Evolutionary conservation across 2,329 filamentous ascomycete genomes (phyloP).

Genomic region (Talaromyces verruculosus): DNA sequence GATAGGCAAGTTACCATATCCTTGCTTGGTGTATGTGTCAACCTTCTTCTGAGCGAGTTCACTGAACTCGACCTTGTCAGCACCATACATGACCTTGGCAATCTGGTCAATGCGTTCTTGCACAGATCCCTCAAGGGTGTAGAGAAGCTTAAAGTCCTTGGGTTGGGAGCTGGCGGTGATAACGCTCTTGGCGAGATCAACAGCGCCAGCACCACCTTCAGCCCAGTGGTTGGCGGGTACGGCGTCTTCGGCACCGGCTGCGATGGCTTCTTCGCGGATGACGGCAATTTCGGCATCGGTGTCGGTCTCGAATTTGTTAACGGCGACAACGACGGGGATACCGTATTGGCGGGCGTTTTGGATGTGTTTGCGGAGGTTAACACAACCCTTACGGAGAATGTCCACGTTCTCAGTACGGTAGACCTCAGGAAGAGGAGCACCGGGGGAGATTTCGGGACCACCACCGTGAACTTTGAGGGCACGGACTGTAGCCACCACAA

Average conservation of each 20-base stretch:
- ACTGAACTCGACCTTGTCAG: constrained; percentile 83
- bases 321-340: constrained; percentile 90
- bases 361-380: constrained; percentile 96
- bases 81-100: constrained; percentile 91
- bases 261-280: constrained; percentile 84
- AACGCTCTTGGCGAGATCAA: constrained; percentile 84
- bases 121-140: constrained; percentile 73
- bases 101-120: constrained; percentile 90
- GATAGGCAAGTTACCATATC: constrained; percentile 88
- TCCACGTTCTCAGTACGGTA: constrained; percentile 95
- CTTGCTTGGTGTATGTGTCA: constrained; percentile 88
- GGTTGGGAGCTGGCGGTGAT: constrained; percentile 78
- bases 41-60: constrained; percentile 95
- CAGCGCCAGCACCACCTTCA: constrained; percentile 84
- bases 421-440: constrained; percentile 77
- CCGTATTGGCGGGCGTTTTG: constrained; percentile 85
- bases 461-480: constrained; percentile 97
- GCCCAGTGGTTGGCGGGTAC: constrained; percentile 96
- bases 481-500: constrained; percentile 92
- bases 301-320: constrained; percentile 95
- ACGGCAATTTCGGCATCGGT: constrained; percentile 88
- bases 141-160: constrained; percentile 85
- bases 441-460: constrained; percentile 87
- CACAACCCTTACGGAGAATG: constrained; percentile 81
- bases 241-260: constrained; percentile 90